Percentiles rank a stretch among this genome's conserved stretches.
These are phyloP conservation scores for Neurospora sp. DNA, from an alignment of 495 filamentous ascomycete genomes.

Conservation along the genomic window DNA sequence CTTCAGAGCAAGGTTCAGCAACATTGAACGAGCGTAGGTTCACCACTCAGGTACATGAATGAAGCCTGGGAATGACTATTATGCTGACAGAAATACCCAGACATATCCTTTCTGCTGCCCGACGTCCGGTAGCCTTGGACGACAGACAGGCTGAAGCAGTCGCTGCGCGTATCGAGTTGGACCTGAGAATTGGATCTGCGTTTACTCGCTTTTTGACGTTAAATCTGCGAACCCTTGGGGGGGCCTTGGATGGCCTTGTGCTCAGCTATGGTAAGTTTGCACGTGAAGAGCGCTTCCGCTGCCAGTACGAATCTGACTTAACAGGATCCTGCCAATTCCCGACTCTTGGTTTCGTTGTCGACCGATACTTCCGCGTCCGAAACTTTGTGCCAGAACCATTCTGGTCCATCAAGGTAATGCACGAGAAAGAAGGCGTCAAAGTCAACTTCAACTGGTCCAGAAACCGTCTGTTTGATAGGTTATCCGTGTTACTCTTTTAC, in stretches of 20 bases:
- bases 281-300: neutral
- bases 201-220: constrained; percentile 86
- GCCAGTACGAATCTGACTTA: constrained; percentile 3
- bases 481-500: constrained; percentile 68
- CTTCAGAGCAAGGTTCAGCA: constrained; percentile 84
- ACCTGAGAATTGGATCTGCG: constrained; percentile 79
- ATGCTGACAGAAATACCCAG: constrained; percentile 14
- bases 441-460: constrained; percentile 82
- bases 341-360: constrained; percentile 92
- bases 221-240: constrained; percentile 56
- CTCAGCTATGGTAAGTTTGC: constrained; percentile 72
- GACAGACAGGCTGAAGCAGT: constrained; percentile 83
- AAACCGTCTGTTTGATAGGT: constrained; percentile 76
- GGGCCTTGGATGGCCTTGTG: constrained; percentile 46
- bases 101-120: constrained; percentile 80
- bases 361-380: constrained; percentile 82
- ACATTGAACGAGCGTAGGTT: constrained; percentile 81
- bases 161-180: constrained; percentile 79
- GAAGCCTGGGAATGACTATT: neutral
- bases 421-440: constrained; percentile 63
- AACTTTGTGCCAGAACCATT: constrained; percentile 91
- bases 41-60: neutral
- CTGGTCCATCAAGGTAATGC: constrained; percentile 82
- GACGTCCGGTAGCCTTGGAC: constrained; percentile 65
- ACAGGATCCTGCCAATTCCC: constrained; percentile 93